Evolutionary conservation across 345 rosid genomes (phyloP), one percentile per base, ranked within the genome.

Genomic region (Citrus reticulata): DNA sequence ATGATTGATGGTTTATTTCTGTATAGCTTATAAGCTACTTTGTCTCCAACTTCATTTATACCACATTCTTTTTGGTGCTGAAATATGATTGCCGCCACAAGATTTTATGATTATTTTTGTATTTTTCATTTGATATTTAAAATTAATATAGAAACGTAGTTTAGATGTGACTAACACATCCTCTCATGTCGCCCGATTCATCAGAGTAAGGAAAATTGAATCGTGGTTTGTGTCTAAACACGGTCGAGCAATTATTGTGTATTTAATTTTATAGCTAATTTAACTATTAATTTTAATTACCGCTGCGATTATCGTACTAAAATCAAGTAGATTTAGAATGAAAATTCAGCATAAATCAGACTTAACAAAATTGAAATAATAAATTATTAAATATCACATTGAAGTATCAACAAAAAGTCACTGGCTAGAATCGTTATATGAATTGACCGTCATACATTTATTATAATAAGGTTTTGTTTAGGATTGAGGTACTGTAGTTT

Each of bases 401-500:
- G 7, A 25, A 25, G 0, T 11, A 4, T 5, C 19, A 27, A 13
- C 66, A 25, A 61, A 0, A 27, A 14, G 32, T 0, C 27, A 5
- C 16, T 0, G 1, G 6, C 0, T 25, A 61, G 1, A 60, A 39
- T 7, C 2, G 0, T 2, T 9, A 40, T 2, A 3, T 11, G 11
- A 10, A 10, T 25, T 13, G 19, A 25, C 19, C 35, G 4, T 25
- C 13, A 0, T 61, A 14, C 13, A 40, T 9, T 40, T 40, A 61
- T 11, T 14, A 27, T 11, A 10, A 8, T n/a, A 35, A 34, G 35
- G 1, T 34, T 0, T 0, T 34, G 1, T 34, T 34, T 34, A 1
- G 0, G 1, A 34, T 34, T 34, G 5, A 34, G 1, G 6, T 34
- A 1, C 0, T 34, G 35, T 34, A 34, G 0, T 0, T 34, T 34